phyloP scores from a whole-genome alignment of 1,284 basidiomycete genomes.

The Leccinum huronense region DNA sequence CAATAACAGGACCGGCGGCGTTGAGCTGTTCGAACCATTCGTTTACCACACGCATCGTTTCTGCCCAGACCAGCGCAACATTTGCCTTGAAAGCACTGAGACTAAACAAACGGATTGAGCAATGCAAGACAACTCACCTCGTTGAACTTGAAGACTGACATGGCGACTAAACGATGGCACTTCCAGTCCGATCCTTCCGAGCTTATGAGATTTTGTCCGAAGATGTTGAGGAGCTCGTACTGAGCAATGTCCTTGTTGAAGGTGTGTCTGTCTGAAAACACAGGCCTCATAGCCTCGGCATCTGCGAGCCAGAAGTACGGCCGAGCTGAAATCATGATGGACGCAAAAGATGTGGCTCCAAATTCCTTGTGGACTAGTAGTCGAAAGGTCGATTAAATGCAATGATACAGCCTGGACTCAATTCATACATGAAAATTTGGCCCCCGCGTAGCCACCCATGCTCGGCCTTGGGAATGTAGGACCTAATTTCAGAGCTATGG shows the following conservation, averaged over 20 bases:
- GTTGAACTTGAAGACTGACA: conserved; percentile 29
- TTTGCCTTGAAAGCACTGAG: conserved; percentile 35
- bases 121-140: conserved; percentile 18
- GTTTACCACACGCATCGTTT: conserved; percentile 41
- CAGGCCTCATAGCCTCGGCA: conserved; percentile 39
- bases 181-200: conserved; percentile 28
- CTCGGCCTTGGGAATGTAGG: conserved; percentile 36
- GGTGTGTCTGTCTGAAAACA: conserved; percentile 32
- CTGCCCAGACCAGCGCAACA: conserved; percentile 45
- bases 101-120: neutral
- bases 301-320: conserved; percentile 43
- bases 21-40: conserved; percentile 47
- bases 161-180: conserved; percentile 26
- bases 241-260: conserved; percentile 38
- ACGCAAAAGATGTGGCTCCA: conserved; percentile 39
- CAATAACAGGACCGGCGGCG: conserved; percentile 13
- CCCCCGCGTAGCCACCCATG: conserved; percentile 35
- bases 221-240: conserved; percentile 27
- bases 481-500: conserved; percentile 26
- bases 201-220: conserved; percentile 23
- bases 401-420: neutral
- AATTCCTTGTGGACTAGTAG: conserved; percentile 37
- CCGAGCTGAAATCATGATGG: conserved; percentile 31
- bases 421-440: conserved; percentile 37
- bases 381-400: neutral